Evolutionary conservation across 1,284 basidiomycete species (phyloP), one percentile per base, ranked within the genome.

Genomic region (Sanguinoderma infundibulare): DNA sequence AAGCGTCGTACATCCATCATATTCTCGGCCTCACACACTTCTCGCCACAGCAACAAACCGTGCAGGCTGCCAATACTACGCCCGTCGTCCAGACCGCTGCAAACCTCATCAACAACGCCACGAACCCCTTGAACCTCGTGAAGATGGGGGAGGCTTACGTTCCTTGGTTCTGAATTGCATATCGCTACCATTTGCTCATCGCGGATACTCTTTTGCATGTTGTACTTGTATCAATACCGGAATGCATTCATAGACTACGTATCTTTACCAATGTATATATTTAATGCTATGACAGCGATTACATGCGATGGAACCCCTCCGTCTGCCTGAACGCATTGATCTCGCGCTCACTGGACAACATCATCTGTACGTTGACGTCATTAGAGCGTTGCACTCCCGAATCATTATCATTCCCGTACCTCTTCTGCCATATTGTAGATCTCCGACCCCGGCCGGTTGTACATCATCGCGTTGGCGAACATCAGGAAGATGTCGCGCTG

Each of bases 381-480:
- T 47, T 28, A 36, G 17, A 26, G 10, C 15, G 38, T n/a, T n/a
- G 34, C 39, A 20, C 8, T 22, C 34, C 44, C 36, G 15, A 44
- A 2, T 32, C 22, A 50, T 38, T 12, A 7, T n/a, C 15, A n/a
- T 20, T 14, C 3, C 14, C 38, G 34, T 62, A 91, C 92, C 80
- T 96, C 93, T 72, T 92, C 87, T n/a, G 95, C 92, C 91, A 97
- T 94, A 55, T 83, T 82, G 69, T 90, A 87, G 12, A 97, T 90
- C 72, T 94, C 91, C 24, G 89, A 91, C 5, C 87, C 89, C 1
- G 91, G 90, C 44, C 89, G 82, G 67, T 98, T 98, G 75, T 95
- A 98, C 91, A 98, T 94, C 84, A 96, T 90, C 14, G 96, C 94
- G 72, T 98, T 98, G 36, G 95, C 93, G 75, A 97, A 96, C 90